Conservation (phyloP, 768 basidiomycete species). For the Termitomyces sp. region DNA sequence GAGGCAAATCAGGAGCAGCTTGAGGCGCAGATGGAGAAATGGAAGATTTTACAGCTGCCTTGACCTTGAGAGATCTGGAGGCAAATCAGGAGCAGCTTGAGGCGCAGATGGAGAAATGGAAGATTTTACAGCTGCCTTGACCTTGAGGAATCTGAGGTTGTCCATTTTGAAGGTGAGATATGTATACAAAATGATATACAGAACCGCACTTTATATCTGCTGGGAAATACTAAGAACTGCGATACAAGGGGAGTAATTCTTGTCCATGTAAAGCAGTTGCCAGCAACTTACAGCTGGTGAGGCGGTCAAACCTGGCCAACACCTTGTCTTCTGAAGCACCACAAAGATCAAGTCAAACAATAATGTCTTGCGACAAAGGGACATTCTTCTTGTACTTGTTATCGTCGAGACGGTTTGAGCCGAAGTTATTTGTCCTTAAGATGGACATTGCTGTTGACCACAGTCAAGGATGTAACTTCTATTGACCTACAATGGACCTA, state of each 20-base stretch:
- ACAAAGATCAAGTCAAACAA: too few species aligned
- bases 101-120: not conserved
- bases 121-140: not conserved
- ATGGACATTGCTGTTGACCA: too few species aligned
- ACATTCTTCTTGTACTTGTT: too few species aligned
- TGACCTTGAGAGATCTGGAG: not conserved
- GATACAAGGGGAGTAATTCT: not conserved
- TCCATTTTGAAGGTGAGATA: not conserved
- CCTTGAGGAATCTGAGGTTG: not conserved
- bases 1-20: not conserved
- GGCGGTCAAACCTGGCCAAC: too few species aligned
- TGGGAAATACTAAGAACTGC: not conserved
- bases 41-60: not conserved
- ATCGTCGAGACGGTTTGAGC: too few species aligned
- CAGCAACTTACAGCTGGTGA: too few species aligned
- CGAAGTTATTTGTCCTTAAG: too few species aligned
- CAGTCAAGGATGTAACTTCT: too few species aligned
- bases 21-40: not conserved
- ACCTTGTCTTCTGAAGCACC: too few species aligned
- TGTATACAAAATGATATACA: not conserved
- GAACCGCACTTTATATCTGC: not conserved
- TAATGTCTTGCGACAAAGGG: too few species aligned
- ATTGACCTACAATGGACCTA: too few species aligned
- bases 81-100: not conserved
- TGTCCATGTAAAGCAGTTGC: too few species aligned